phyloP scores from a whole-genome alignment of 768 basidiomycete species.

The Mycena indigotica region DNA sequence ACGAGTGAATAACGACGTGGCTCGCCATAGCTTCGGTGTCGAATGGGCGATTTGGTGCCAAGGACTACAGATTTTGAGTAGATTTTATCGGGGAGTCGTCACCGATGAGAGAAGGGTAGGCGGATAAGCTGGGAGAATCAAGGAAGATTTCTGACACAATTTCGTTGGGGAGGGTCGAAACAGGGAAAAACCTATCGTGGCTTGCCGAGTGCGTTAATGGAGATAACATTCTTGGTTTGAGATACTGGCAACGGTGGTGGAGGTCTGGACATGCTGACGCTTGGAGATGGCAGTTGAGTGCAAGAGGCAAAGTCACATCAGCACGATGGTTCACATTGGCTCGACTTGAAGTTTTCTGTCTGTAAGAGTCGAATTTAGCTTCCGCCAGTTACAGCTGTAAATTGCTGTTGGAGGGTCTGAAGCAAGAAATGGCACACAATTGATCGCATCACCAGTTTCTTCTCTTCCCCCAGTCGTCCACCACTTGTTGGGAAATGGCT shows the following conservation, averaged over 20 bases:
- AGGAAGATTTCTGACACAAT: not conserved
- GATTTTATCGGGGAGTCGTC: not conserved
- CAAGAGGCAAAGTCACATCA: not conserved
- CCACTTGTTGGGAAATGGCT: not conserved
- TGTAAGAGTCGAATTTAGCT: not conserved
- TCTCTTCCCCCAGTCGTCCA: not conserved
- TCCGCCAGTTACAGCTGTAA: too few species aligned
- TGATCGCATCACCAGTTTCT: not conserved
- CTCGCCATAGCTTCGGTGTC: not conserved
- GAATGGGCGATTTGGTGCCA: not conserved
- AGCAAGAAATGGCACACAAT: not conserved
- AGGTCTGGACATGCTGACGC: not conserved
- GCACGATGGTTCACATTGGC: not conserved
- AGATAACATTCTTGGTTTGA: too few species aligned
- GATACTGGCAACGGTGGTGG: too few species aligned
- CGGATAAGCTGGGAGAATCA: not conserved
- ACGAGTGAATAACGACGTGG: not conserved
- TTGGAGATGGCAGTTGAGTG: not conserved
- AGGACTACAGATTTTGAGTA: not conserved
- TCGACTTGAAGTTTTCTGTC: not conserved
- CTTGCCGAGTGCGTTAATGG: not conserved
- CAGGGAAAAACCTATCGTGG: not conserved
- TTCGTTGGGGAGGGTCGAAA: not conserved
- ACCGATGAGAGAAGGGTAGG: not conserved
- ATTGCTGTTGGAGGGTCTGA: not conserved